phyloP scores from a whole-genome alignment of 2,329 filamentous ascomycete species.

The Cladobotryum mycophilum region DNA sequence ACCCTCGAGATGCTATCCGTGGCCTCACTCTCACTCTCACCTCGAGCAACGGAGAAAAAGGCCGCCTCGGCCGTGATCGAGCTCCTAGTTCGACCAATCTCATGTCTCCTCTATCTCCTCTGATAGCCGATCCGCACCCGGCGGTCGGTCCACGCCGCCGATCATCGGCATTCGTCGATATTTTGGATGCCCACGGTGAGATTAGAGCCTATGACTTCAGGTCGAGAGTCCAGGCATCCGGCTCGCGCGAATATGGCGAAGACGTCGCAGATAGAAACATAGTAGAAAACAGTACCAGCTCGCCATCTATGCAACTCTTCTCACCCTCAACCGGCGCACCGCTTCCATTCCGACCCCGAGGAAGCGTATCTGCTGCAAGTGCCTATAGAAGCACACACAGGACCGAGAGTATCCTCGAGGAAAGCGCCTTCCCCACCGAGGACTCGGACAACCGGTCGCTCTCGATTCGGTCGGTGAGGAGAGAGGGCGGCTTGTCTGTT shows the following conservation, averaged over 20 bases:
- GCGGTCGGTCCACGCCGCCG: background rate
- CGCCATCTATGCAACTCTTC: slow-evolving; percentile 12
- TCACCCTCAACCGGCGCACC: background rate
- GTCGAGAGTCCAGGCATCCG: slow-evolving; percentile 43
- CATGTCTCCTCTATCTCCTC: background rate
- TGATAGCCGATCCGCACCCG: background rate
- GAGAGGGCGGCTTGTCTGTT: background rate
- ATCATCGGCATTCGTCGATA: slow-evolving; percentile 34
- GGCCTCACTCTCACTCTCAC: background rate
- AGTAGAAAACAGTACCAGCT: slow-evolving; percentile 27
- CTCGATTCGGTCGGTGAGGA: background rate
- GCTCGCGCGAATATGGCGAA: slow-evolving; percentile 53
- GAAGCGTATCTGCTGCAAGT: slow-evolving; percentile 6
- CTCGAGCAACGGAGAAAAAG: background rate
- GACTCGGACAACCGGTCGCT: background rate
- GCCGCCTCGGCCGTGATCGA: background rate
- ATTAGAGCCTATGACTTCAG: slow-evolving; percentile 44
- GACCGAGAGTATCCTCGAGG: background rate
- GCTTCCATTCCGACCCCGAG: slow-evolving; percentile 1
- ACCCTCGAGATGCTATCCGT: slow-evolving; percentile 1
- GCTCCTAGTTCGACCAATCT: background rate
- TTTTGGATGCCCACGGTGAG: slow-evolving; percentile 52
- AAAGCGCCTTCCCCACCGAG: background rate
- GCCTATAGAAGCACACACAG: background rate
- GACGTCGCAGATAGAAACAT: slow-evolving; percentile 59